A percentile compares a stretch with the other conserved stretches of the same genome.
phyloP scores from a whole-genome alignment of 1,284 basidiomycete genomes.

The Polyporus tsugae region DNA sequence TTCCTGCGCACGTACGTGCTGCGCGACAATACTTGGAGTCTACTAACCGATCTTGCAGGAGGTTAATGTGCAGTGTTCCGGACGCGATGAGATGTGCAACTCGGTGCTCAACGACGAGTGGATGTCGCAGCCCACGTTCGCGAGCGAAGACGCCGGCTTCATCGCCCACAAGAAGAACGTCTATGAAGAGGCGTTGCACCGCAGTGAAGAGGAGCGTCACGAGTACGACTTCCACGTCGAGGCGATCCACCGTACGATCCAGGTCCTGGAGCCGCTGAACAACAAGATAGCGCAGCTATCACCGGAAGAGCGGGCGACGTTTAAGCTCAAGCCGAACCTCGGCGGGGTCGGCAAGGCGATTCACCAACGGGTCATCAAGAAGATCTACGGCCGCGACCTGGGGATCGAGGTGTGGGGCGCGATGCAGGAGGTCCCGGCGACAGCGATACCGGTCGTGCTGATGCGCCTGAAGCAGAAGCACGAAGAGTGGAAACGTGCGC shows the following conservation, averaged over 20 bases:
- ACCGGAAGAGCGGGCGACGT: constrained; percentile 82
- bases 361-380: constrained; percentile 95
- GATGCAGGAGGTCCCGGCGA: constrained; percentile 92
- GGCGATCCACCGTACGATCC: constrained; percentile 94
- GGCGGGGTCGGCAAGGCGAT: constrained; percentile 92
- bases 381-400: constrained; percentile 92
- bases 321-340: constrained; percentile 92
- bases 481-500: constrained; percentile 99
- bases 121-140: constrained; percentile 96
- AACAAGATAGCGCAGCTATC: constrained; percentile 88
- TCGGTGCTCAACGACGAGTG: constrained; percentile 97
- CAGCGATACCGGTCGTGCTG: constrained; percentile 96
- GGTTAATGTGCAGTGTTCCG: constrained; percentile 88
- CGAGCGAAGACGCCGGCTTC: constrained; percentile 93
- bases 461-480: constrained; percentile 94
- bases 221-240: constrained; percentile 99
- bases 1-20: constrained; percentile 77
- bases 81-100: constrained; percentile 97
- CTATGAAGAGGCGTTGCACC: constrained; percentile 97
- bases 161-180: constrained; percentile 93
- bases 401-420: constrained; percentile 91
- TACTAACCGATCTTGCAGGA: constrained; percentile 61
- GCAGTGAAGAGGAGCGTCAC: constrained; percentile 97
- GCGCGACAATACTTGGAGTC: constrained; percentile 3
- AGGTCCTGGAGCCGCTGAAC: constrained; percentile 91